These are phyloP conservation scores for Hypholoma sublateritium DNA, from an alignment of 768 basidiomycete species.

Conservation along the genomic window DNA sequence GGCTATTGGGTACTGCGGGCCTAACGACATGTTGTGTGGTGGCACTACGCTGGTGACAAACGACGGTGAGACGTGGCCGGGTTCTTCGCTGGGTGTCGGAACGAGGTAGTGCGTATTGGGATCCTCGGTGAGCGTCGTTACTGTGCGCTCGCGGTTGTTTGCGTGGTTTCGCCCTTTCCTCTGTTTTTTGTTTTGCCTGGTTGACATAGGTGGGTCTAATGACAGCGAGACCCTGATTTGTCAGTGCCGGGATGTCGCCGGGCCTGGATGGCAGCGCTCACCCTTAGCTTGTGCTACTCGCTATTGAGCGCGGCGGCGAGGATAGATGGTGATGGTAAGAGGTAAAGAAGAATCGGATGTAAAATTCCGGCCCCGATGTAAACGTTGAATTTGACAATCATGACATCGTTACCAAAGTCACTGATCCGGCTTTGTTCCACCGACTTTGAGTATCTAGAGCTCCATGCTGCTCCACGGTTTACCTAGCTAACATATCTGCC, in stretches of 20 bases:
- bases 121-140: slow-evolving; percentile 64
- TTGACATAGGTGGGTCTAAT: slow-evolving; percentile 39
- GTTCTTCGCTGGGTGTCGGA: slow-evolving; percentile 52
- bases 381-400: neutral
- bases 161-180: slow-evolving; percentile 54
- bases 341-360: neutral
- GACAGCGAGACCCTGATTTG: slow-evolving; percentile 21
- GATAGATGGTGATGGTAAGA: neutral
- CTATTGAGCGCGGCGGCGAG: neutral
- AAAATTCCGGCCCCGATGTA: neutral
- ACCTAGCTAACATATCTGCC: neutral
- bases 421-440: neutral
- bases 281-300: slow-evolving; percentile 84
- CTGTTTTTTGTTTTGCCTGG: slow-evolving; percentile 61
- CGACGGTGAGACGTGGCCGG: slow-evolving; percentile 34
- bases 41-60: slow-evolving; percentile 23
- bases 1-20: slow-evolving; percentile 31
- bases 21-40: slow-evolving; percentile 24
- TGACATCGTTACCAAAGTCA: neutral
- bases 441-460: too few species aligned
- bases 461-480: neutral
- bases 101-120: slow-evolving; percentile 53
- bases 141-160: slow-evolving; percentile 60
- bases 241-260: slow-evolving; percentile 11
- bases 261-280: slow-evolving; percentile 17